Conservation (phyloP, 1,284 basidiomycete genomes). For the Fistulina hepatica region DNA sequence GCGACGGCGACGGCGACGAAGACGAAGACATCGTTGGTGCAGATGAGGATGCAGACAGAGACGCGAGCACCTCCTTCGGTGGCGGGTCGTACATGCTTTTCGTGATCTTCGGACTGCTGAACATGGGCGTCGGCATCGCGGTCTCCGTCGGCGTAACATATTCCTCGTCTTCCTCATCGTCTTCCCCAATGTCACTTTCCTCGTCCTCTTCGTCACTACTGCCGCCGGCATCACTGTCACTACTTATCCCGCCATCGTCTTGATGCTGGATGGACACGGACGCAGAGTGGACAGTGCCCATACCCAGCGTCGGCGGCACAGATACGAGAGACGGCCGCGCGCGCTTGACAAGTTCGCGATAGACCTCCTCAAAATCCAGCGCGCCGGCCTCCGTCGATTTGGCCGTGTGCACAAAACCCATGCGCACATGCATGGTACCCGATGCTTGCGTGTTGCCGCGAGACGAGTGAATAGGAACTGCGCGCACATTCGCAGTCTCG, state of each 20-base stretch:
- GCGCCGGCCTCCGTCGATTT: constrained; percentile 27
- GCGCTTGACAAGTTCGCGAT: constrained; percentile 53
- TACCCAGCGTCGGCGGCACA: constrained; percentile 77
- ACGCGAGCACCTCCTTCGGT: not conserved
- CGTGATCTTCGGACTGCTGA: constrained; percentile 5
- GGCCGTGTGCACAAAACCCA: constrained; percentile 59
- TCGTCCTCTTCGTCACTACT: constrained; percentile 19
- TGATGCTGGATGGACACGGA: constrained; percentile 46
- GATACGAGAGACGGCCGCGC: constrained; percentile 59
- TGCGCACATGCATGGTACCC: constrained; percentile 60
- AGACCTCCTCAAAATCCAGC: constrained; percentile 45
- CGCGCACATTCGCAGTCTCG: constrained; percentile 45
- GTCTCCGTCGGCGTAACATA: constrained; percentile 14
- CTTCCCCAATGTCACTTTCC: too few species aligned
- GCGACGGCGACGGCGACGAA: not conserved
- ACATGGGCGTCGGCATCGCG: constrained; percentile 22
- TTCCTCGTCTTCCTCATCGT: constrained; percentile 22
- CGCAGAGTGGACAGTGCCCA: constrained; percentile 73
- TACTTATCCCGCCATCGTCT: constrained; percentile 69
- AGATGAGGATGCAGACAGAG: not conserved
- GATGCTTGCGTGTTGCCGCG: constrained; percentile 47
- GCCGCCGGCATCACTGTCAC: constrained; percentile 15
- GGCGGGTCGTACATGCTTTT: not conserved
- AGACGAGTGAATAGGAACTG: constrained; percentile 52
- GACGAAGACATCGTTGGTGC: not conserved